Evolutionary conservation across 306 rosid genomes (phyloP).

Genomic region (Geum urbanum): DNA sequence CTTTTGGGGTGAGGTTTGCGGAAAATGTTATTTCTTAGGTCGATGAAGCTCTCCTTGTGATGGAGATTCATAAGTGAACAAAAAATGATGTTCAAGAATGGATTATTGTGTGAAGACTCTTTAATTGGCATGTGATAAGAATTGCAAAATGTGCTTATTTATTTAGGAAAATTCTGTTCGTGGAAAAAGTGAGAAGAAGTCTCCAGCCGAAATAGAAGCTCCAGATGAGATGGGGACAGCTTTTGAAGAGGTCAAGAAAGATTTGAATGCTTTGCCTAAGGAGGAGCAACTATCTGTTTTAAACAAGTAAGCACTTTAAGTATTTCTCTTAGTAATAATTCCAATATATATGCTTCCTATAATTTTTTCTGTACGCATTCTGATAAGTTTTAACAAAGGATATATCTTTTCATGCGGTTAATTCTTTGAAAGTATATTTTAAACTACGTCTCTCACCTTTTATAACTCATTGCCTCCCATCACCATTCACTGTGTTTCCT

Average conservation of each 20-base stretch:
- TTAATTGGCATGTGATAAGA: not conserved
- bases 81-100: conserved; percentile 1
- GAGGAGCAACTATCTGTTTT: conserved; percentile 70
- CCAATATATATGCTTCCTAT: not conserved
- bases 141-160: conserved; percentile 1
- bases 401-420: not conserved
- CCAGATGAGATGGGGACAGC: conserved; percentile 33
- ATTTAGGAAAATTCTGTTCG: conserved; percentile 57
- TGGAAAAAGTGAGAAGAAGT: conserved; percentile 31
- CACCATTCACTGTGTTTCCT: not conserved
- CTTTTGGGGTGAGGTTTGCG: conserved; percentile 47
- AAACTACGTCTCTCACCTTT: not conserved
- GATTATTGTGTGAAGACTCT: conserved; percentile 12
- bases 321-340: not conserved
- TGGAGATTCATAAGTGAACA: not conserved
- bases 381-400: not conserved
- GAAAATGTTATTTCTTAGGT: conserved; percentile 10
- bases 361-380: not conserved
- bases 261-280: conserved; percentile 64
- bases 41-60: conserved; percentile 2
- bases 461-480: not conserved
- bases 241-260: conserved; percentile 51
- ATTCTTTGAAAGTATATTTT: not conserved
- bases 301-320: conserved; percentile 43
- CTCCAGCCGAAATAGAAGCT: conserved; percentile 19